These are phyloP conservation scores for Tricholoma sp. DNA, from an alignment of 768 basidiomycete genomes.

Conservation along the genomic window DNA sequence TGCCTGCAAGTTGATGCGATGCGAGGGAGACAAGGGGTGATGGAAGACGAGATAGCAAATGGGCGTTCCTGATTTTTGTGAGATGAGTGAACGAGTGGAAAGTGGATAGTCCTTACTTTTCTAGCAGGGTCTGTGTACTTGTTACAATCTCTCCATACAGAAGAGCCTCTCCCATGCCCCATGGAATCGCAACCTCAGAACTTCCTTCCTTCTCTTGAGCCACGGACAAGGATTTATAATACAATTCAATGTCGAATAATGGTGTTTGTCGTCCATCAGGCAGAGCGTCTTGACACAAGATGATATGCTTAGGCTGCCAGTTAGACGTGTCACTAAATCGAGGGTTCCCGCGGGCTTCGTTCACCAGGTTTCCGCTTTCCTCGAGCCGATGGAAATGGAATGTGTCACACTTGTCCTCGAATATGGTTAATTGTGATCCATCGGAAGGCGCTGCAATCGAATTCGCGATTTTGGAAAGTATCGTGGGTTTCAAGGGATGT, in stretches of 20 bases:
- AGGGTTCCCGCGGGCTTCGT: constrained; percentile 20
- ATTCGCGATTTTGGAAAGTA: constrained; percentile 35
- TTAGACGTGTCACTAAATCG: constrained; percentile 23
- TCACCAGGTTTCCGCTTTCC: constrained; percentile 26
- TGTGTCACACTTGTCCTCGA: constrained; percentile 68
- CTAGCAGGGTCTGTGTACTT: constrained; percentile 92
- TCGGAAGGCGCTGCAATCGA: constrained; percentile 28
- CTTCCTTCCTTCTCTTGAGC: constrained; percentile 23
- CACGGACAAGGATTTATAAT: constrained; percentile 48
- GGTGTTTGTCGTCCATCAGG: constrained; percentile 58
- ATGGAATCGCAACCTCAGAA: constrained; percentile 20
- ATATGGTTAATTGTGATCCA: constrained; percentile 26
- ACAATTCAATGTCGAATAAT: constrained; percentile 62
- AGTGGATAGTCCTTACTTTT: constrained; percentile 57
- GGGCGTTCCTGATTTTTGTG: constrained; percentile 60
- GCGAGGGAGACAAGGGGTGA: constrained; percentile 80
- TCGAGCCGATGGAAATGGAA: constrained; percentile 51
- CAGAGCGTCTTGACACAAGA: constrained; percentile 46
- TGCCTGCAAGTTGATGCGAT: constrained; percentile 79
- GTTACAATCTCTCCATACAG: constrained; percentile 88
- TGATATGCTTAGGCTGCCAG: constrained; percentile 48
- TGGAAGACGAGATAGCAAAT: constrained; percentile 62
- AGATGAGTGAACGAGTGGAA: not conserved
- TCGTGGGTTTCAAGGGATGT: constrained; percentile 33
- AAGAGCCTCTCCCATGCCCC: constrained; percentile 72